Evolutionary conservation across 1,284 basidiomycete genomes (phyloP), one percentile per base, ranked within the genome.

Genomic region (Fomitopsis palustris): DNA sequence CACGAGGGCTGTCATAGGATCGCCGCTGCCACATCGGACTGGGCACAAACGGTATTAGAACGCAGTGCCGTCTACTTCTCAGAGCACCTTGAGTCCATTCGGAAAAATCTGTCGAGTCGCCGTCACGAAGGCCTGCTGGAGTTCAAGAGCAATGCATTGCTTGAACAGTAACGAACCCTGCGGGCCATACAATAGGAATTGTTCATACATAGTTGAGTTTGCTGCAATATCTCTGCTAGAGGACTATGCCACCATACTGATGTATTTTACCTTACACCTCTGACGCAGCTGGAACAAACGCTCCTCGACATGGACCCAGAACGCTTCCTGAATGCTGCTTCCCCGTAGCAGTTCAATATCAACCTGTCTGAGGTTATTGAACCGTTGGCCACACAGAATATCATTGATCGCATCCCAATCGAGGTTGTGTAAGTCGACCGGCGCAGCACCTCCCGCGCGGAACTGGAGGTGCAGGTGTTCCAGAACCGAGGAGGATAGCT

Each of bases 391-490:
- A 4, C 39, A 42, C 0, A 69, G 57, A 25, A 60, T 58, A 9
- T 53, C 52, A 17, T 21, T 62, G 27, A 69, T 49, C 1, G 45
- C 45, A 12, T 41, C 52, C 63, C 63, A 65, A 53, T 66, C 64
- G 41, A 67, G 54, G 12, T 37, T 45, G 33, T 43, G 37, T 25
- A 62, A 9, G 53, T 64, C 60, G 9, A 38, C 17, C 25, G 17
- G 35, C 7, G 23, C 8, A 5, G 57, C 58, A 1, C 60, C 58
- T 17, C 54, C 55, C 4, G 64, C 63, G 14, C 56, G 43, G 38
- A 67, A 35, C 14, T 54, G 52, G 58, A 69, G 56, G 54, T 62
- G 60, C 53, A 69, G 21, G n/a, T 60, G 58, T 29, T 63, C 57
- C 14, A 69, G 39, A 19, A 41, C 57, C n/a, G 52, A 57, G 8